Conservation (phyloP, 129 eudicot species). For the Flaveria trinervia region DNA sequence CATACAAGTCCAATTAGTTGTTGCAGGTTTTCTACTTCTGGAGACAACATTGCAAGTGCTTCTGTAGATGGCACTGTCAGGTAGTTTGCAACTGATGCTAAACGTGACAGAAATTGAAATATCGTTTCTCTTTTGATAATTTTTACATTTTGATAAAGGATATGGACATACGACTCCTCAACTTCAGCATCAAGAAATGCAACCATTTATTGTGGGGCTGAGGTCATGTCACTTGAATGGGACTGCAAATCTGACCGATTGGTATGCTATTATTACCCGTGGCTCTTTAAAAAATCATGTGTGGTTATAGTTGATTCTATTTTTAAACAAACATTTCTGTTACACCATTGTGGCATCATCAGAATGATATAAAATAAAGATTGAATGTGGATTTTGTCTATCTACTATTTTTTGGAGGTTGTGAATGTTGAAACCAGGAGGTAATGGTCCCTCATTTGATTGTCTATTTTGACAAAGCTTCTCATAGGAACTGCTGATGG, state of each 20-base stretch:
- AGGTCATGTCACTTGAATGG: constrained; percentile 97
- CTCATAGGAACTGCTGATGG: constrained; percentile 99
- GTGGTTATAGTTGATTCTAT: constrained; percentile 1
- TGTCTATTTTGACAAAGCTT: constrained; percentile 80
- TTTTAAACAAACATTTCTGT: constrained; percentile 1
- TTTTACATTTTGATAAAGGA: constrained; percentile 47
- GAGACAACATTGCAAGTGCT: constrained; percentile 98
- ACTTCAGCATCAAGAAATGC: constrained; percentile 92
- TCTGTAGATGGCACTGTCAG: constrained; percentile 98
- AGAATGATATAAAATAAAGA: not conserved
- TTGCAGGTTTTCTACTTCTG: constrained; percentile 92
- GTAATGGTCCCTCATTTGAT: constrained; percentile 40
- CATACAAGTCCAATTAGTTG: constrained; percentile 96
- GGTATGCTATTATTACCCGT: constrained; percentile 46
- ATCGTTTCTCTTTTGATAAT: constrained; percentile 6
- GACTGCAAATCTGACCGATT: constrained; percentile 98
- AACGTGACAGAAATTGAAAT: not conserved
- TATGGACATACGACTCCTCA: constrained; percentile 92
- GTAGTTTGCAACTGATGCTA: constrained; percentile 36
- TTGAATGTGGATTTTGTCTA: constrained; percentile 14
- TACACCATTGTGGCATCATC: not conserved
- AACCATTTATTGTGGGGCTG: constrained; percentile 97
- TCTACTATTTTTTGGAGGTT: constrained; percentile 29
- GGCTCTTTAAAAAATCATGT: not conserved
- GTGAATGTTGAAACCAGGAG: constrained; percentile 32